Base-by-base conservation (phyloP, 192 early-diverging fungal species). In the Mortierella hygrophila region DNA sequence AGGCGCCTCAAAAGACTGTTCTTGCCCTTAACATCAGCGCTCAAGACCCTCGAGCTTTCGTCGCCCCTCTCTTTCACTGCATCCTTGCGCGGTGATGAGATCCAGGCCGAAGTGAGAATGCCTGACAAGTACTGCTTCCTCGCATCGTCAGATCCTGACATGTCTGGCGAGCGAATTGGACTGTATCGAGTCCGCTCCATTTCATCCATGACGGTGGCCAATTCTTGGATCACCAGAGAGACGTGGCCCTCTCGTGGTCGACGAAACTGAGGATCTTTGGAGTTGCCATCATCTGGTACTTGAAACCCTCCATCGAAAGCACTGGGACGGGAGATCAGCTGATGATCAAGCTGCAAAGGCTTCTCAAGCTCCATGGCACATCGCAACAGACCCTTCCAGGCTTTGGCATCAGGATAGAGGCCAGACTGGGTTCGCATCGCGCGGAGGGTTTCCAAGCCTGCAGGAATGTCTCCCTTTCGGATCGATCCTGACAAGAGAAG, bases 311-410 rank as follows among this genome's bases (percentile, higher is more conserved):
- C 60, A 29, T 65, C 26, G 29, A 65, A 65, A 29, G 29, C 60
- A 40, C 42, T 29, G 21, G 40, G 47, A 57, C 49, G 74, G 29
- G 16, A 10, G 15, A 26, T 7, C 38, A 44, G 41, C 49, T 44
- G 54, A 8, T 42, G 55, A 21, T 60, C 37, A 8, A 21, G 2
- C 74, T 38, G 15, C 5, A 20, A 40, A 11, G 4, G 26, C n/a
- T 26, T 46, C 46, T 85, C 78, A 55, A 80, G 13, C 9, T 85
- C 78, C 70, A 85, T 23, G 4, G 83, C 83, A 32, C 78, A 79
- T 42, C 79, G 65, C 29, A 86, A 29, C 23, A 86, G 37, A 16
- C 84, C 84, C 57, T 86, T 86, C 84, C 84, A 86, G 6, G 84
- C 79, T 60, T 86, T 86, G 26, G 79, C 84, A 55, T 86, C 84